Conservation (phyloP, 2,329 filamentous ascomycete genomes). For the Sordariomycetes sp. region DNA sequence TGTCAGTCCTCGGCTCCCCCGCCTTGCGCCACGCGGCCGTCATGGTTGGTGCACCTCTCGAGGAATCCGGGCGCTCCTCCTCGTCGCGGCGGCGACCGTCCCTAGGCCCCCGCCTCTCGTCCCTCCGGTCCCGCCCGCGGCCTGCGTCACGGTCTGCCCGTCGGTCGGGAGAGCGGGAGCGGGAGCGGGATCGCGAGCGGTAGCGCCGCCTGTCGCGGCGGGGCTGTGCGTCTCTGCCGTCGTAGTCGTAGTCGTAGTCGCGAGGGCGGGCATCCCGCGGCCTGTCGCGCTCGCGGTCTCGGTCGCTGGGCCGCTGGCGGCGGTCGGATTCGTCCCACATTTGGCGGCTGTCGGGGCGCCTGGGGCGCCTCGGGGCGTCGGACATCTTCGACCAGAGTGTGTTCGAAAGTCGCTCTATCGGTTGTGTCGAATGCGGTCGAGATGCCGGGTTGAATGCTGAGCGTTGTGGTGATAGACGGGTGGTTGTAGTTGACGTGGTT, state of each 20-base stretch:
- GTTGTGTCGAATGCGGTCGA: neutral
- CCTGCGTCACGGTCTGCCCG: constrained; percentile 7
- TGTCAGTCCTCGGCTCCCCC: neutral
- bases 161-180: constrained; percentile 21
- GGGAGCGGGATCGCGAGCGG: constrained; percentile 19
- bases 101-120: constrained; percentile 14
- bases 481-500: neutral
- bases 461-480: neutral
- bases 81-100: constrained; percentile 15
- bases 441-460: neutral
- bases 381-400: neutral
- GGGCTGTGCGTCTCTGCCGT: constrained; percentile 12
- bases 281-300: constrained; percentile 13
- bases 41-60: neutral
- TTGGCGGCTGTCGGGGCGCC: constrained; percentile 37
- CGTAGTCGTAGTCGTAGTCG: too few species aligned
- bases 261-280: constrained; percentile 9
- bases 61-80: constrained; percentile 7
- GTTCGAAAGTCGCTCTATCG: neutral
- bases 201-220: constrained; percentile 16
- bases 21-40: neutral
- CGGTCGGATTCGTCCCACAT: constrained; percentile 46
- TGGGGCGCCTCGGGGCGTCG: constrained; percentile 9
- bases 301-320: constrained; percentile 12
- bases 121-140: constrained; percentile 11